Percentiles rank a stretch among this genome's conserved stretches.
phyloP scores from a whole-genome alignment of 805 yeast genomes.

The Clavispora phyllophila region DNA sequence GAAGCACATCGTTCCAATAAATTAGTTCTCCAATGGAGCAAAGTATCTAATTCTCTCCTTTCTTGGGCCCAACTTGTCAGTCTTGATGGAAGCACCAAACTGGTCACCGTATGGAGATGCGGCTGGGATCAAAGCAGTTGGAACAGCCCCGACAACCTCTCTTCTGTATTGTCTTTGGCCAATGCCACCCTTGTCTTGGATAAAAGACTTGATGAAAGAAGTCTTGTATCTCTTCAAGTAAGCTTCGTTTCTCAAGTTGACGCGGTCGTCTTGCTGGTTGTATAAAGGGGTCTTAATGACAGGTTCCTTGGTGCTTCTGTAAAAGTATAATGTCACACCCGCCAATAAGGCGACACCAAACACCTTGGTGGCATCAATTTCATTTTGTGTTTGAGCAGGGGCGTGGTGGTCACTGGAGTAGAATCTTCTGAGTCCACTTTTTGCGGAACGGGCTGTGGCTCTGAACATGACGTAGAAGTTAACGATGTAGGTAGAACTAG shows the following conservation, averaged over 20 bases:
- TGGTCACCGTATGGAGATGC: conserved; percentile 38
- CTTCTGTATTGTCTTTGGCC: conserved; percentile 39
- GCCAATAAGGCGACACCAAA: conserved; percentile 38
- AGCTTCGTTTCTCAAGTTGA: conserved; percentile 31
- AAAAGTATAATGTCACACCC: conserved; percentile 26
- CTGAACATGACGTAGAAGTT: conserved; percentile 11
- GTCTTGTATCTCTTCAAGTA: conserved; percentile 35
- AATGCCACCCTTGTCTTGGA: conserved; percentile 42
- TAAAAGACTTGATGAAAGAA: conserved; percentile 38
- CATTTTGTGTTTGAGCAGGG: conserved; percentile 18
- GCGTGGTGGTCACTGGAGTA: conserved; percentile 13
- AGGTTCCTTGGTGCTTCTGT: conserved; percentile 24
- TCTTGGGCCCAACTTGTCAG: conserved; percentile 42
- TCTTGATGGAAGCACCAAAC: conserved; percentile 42
- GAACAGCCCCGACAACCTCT: conserved; percentile 24
- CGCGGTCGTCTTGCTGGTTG: conserved; percentile 28
- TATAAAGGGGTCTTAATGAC: conserved; percentile 34
- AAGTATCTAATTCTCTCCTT: conserved; percentile 35
- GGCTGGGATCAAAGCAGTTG: conserved; percentile 33
- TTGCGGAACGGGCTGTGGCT: conserved; percentile 13
- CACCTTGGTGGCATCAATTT: conserved; percentile 37
- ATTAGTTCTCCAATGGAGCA: conserved; percentile 29
- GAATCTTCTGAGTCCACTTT: conserved; percentile 10
- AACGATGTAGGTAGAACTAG: not conserved
- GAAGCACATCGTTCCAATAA: not conserved